These are phyloP conservation scores for Musa itinerans DNA, from an alignment of 176 grass and related monocot species.

Conservation along the genomic window DNA sequence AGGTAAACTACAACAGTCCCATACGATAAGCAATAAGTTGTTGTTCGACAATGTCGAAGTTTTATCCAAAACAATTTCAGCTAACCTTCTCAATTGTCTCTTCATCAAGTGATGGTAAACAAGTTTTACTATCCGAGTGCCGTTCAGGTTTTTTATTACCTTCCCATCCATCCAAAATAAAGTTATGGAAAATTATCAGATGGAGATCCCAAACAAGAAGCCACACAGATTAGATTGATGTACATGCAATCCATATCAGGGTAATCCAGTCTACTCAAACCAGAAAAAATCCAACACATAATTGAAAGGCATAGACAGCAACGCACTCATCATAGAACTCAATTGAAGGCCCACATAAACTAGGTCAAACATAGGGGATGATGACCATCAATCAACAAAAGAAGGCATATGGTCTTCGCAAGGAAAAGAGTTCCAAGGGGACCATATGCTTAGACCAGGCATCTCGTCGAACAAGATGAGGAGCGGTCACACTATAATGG, in stretches of 20 bases:
- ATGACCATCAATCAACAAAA: not conserved
- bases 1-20: too few species aligned
- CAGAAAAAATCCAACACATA: not conserved
- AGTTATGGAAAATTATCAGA: not conserved
- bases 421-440: conserved; percentile 7
- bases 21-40: too few species aligned
- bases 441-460: conserved; percentile 2
- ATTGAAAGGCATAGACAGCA: not conserved
- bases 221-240: not conserved
- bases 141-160: not conserved
- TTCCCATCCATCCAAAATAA: not conserved
- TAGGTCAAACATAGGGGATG: not conserved
- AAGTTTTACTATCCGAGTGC: too few species aligned
- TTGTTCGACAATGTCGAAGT: too few species aligned
- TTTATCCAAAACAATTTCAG: not conserved
- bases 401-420: not conserved
- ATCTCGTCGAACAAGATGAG: not conserved
- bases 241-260: not conserved
- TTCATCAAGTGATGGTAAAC: not conserved
- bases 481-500: not conserved
- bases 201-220: not conserved
- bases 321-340: not conserved
- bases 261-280: not conserved
- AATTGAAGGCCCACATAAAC: not conserved
- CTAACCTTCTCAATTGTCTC: not conserved